Evolutionary conservation across 2,329 filamentous ascomycete genomes (phyloP).

Genomic region (Fusarium abutilonis): DNA sequence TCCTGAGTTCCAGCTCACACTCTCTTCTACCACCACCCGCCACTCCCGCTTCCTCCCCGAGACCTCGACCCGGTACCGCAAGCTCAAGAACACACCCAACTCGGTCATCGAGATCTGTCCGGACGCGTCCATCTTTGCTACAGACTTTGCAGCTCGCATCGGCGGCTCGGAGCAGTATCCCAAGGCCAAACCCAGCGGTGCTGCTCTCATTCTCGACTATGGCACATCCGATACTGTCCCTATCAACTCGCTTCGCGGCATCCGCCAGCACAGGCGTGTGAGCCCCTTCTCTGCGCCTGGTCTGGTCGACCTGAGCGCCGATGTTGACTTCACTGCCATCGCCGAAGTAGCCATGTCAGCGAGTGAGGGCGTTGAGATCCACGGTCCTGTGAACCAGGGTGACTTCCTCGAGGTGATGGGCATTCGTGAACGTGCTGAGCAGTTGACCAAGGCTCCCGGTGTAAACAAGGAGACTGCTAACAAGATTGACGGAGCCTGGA

Average conservation of each 20-base stretch:
- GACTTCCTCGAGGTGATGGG: constrained; percentile 84
- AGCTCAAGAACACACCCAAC: constrained; percentile 72
- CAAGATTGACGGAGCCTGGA: constrained; percentile 78
- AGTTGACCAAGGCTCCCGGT: constrained; percentile 64
- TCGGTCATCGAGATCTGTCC: constrained; percentile 91
- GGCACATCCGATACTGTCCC: constrained; percentile 82
- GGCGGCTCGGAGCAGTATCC: constrained; percentile 69
- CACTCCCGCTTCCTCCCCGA: constrained; percentile 88
- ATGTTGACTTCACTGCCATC: constrained; percentile 91
- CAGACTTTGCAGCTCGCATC: constrained; percentile 85
- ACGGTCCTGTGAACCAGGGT: constrained; percentile 89
- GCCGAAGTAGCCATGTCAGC: constrained; percentile 82
- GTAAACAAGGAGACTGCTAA: constrained; percentile 59
- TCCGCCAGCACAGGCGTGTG: constrained; percentile 78
- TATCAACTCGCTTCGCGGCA: constrained; percentile 89
- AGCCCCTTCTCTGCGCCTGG: constrained; percentile 84
- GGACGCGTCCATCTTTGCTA: constrained; percentile 80
- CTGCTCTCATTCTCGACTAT: constrained; percentile 96
- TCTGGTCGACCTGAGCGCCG: constrained; percentile 86
- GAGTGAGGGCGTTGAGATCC: constrained; percentile 85
- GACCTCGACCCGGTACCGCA: constrained; percentile 79
- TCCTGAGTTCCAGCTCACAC: constrained; percentile 88
- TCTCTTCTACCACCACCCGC: constrained; percentile 78
- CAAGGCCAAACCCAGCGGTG: constrained; percentile 76
- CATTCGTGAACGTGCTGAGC: constrained; percentile 78